Evolutionary conservation across 169 alveolate genomes (phyloP), one percentile per base, ranked within the genome.

Genomic region (Eimeria praecox): DNA sequence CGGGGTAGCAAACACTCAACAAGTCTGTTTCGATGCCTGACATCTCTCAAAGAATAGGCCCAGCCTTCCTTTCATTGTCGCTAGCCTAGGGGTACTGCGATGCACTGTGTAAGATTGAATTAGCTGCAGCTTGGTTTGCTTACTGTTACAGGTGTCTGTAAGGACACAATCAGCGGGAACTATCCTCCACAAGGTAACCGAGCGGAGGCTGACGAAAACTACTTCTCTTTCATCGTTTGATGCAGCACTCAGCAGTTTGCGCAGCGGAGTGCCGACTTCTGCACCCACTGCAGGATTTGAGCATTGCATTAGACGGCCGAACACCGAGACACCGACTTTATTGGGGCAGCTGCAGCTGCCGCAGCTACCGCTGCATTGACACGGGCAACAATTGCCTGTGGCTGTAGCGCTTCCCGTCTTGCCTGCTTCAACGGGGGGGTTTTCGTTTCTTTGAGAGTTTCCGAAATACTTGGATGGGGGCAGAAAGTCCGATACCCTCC

Each of bases 181-280:
- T 12, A 93, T 49, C 54, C 83, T 40, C 96, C 96, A 93, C n/a
- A 93, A 66, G 24, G 88, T 93, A 12, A 88, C 92, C 22, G 93
- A 62, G 40, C 96, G 92, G 42, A 85, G 78, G 42, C 93, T n/a
- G 12, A 93, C 78, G 62, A 80, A 82, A 27, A 93, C 96, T 6
- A 93, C 64, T 83, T 93, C 96, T 12, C 80, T 35, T 40, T 93
- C 93, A 12, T 80, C 96, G 27, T 54, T 18, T 10, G 62, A 44
- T 18, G 93, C 71, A 69, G 93, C 62, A 56, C 88, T 93, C 64
- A 93, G 38, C 62, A 93, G 59, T 33, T 91, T 89, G 44, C 77
- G 78, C 42, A 93, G n/a, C n/a, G 93, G 92, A 6, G 78, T 73
- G 16, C 83, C 96, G 18, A 93, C 93, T 3, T 46, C 86, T 38